A percentile compares a stretch with the other conserved stretches of the same genome.
phyloP scores from a whole-genome alignment of 1,284 basidiomycete genomes.

The Flammula alnicola region DNA sequence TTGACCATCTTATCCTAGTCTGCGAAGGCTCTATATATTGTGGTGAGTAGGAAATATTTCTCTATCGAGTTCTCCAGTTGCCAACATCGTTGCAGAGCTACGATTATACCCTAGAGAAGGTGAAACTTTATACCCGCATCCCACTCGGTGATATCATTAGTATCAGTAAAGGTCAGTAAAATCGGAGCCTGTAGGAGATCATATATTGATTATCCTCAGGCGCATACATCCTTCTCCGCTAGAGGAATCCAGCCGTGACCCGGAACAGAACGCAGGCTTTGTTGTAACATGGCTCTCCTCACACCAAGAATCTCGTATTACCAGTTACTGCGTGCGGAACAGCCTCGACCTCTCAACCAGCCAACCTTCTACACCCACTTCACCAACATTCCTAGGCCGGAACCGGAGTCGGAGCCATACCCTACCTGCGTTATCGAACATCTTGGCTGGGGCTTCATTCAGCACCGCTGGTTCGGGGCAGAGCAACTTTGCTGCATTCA shows the following conservation, averaged over 20 bases:
- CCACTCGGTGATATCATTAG: conserved; percentile 83
- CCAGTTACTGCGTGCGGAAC: conserved; percentile 86
- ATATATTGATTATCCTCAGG: conserved; percentile 47
- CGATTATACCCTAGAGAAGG: conserved; percentile 91
- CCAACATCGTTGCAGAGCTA: conserved; percentile 62
- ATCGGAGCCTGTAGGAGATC: conserved; percentile 3
- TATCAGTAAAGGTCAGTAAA: conserved; percentile 77
- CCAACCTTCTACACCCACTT: conserved; percentile 18
- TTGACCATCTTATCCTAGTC: conserved; percentile 40
- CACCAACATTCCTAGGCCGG: conserved; percentile 12
- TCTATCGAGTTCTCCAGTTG: background rate
- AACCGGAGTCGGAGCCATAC: conserved; percentile 29
- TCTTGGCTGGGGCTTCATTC: conserved; percentile 21
- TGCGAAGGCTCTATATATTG: conserved; percentile 50
- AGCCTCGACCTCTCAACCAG: conserved; percentile 42
- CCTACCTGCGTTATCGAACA: conserved; percentile 29
- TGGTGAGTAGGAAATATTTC: conserved; percentile 39
- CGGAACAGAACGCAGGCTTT: conserved; percentile 87
- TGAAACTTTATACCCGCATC: conserved; percentile 87
- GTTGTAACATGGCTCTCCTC: conserved; percentile 73
- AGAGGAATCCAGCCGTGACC: conserved; percentile 88
- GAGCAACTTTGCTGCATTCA: conserved; percentile 68
- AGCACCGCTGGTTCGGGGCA: conserved; percentile 16
- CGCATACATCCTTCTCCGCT: conserved; percentile 91
- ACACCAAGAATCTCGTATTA: conserved; percentile 71